Conservation (phyloP, 495 filamentous ascomycete species). For the Daldinia concentrica region DNA sequence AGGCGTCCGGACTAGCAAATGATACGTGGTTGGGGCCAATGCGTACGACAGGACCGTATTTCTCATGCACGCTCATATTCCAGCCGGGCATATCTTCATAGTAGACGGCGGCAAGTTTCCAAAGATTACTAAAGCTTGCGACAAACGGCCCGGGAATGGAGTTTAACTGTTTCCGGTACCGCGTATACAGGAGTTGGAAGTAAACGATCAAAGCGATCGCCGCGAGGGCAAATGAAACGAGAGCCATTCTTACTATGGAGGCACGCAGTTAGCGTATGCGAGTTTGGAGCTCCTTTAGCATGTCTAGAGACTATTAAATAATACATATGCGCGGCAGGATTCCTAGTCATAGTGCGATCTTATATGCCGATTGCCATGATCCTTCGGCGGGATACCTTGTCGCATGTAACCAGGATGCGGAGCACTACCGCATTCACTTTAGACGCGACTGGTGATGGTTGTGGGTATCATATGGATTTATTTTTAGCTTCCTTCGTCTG, state of each 20-base stretch:
- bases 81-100: constrained; percentile 21
- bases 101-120: constrained; percentile 24
- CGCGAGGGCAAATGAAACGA: not conserved
- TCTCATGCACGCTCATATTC: constrained; percentile 23
- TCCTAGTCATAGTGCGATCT: not conserved
- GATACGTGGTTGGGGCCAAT: constrained; percentile 47
- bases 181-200: constrained; percentile 5
- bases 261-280: not conserved
- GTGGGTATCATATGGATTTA: not conserved
- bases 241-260: not conserved
- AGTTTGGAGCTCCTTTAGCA: not conserved
- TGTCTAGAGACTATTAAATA: not conserved
- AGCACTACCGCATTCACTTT: not conserved
- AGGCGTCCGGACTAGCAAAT: constrained; percentile 24
- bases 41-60: constrained; percentile 42
- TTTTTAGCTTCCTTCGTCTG: not conserved
- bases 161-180: not conserved
- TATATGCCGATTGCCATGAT: not conserved
- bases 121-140: constrained; percentile 29
- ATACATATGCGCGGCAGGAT: not conserved
- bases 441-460: not conserved
- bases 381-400: constrained; percentile 1
- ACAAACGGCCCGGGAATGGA: constrained; percentile 2
- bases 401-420: not conserved
- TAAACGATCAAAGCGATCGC: not conserved